Evolutionary conservation across 331 rosid genomes (phyloP).

Genomic region (Arachis monticola): DNA sequence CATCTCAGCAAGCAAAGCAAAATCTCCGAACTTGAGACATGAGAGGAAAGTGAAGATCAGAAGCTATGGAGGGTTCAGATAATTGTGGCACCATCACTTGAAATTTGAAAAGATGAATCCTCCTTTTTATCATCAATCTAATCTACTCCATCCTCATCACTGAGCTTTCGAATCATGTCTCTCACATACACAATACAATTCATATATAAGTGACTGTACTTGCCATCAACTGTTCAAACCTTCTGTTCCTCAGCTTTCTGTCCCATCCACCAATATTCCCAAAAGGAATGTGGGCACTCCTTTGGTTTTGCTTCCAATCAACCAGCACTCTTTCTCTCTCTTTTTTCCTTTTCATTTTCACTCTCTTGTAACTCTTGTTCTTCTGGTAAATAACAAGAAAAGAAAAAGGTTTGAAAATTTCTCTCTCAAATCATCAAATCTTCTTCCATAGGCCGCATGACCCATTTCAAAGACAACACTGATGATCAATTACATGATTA

Average conservation of each 20-base stretch:
- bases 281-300: constrained; percentile 82
- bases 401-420: constrained; percentile 28
- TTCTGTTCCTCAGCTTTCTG: constrained; percentile 99
- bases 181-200: too few species aligned
- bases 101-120: constrained; percentile 59
- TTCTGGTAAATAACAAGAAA: constrained; percentile 55
- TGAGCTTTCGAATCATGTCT: constrained; percentile 88
- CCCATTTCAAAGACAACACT: constrained; percentile 4
- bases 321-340: constrained; percentile 48
- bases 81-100: constrained; percentile 36
- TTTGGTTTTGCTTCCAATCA: constrained; percentile 62
- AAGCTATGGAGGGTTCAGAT: too few species aligned
- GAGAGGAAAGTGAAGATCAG: too few species aligned
- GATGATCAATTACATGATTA: too few species aligned
- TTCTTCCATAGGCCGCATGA: constrained; percentile 15
- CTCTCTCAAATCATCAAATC: constrained; percentile 14
- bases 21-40: constrained; percentile 19
- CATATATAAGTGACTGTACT: constrained; percentile 62
- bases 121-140: constrained; percentile 69
- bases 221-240: constrained; percentile 73
- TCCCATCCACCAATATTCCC: constrained; percentile 98
- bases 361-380: constrained; percentile 44
- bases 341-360: background rate
- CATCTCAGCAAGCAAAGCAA: constrained; percentile 30
- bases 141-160: constrained; percentile 28